phyloP scores from a whole-genome alignment of 768 basidiomycete genomes.

The Trametes maxima region DNA sequence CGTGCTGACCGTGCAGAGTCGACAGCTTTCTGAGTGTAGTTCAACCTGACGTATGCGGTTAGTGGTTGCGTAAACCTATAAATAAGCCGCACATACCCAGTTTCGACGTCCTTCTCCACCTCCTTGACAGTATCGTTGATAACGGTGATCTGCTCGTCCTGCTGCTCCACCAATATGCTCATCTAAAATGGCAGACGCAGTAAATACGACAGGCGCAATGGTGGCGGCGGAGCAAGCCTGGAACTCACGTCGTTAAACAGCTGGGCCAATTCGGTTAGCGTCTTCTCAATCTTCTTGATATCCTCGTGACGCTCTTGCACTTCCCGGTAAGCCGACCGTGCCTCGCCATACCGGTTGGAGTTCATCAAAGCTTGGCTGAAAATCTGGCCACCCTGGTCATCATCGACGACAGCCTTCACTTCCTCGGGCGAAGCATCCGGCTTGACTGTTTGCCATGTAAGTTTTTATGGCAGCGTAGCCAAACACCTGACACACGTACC shows the following conservation, averaged over 20 bases:
- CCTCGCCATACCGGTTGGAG: constrained; percentile 89
- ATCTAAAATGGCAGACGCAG: constrained; percentile 52
- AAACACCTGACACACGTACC: constrained; percentile 42
- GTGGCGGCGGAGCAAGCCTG: background rate
- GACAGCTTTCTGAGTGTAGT: constrained; percentile 87
- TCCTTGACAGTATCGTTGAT: constrained; percentile 77
- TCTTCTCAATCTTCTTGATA: constrained; percentile 93
- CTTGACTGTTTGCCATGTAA: constrained; percentile 57
- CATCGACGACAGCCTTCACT: constrained; percentile 66
- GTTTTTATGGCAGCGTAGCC: background rate
- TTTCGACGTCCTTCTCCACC: constrained; percentile 84
- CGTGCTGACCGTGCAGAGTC: constrained; percentile 84
- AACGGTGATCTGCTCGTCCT: constrained; percentile 83
- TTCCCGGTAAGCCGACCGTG: constrained; percentile 89
- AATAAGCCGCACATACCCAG: constrained; percentile 56
- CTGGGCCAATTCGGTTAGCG: constrained; percentile 89
- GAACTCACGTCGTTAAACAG: constrained; percentile 88
- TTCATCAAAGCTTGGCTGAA: constrained; percentile 88
- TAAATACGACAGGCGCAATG: background rate
- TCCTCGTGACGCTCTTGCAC: constrained; percentile 98
- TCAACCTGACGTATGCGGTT: constrained; percentile 51
- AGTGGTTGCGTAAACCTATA: background rate
- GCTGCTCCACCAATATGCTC: constrained; percentile 93
- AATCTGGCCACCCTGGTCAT: constrained; percentile 67
- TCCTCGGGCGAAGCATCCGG: constrained; percentile 86